A percentile compares a stretch with the other conserved stretches of the same genome.
Conservation (phyloP, 192 early-diverging fungal species). For the Gonapodya prolifera region DNA sequence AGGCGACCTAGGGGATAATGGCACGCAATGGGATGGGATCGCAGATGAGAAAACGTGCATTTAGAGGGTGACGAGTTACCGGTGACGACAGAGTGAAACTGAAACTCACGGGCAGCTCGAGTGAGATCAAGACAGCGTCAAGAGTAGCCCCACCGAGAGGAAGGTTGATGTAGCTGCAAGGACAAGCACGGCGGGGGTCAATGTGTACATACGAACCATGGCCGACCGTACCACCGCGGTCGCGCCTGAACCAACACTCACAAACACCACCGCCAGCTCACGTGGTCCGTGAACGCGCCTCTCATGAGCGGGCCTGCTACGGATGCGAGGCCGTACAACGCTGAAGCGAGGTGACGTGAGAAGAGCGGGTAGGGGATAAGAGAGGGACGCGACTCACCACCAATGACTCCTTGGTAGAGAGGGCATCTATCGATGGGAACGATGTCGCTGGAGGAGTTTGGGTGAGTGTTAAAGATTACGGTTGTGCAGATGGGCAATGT, state of each 20-base stretch:
- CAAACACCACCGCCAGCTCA: slow-evolving; percentile 48
- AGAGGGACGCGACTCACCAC: background rate
- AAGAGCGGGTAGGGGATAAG: slow-evolving; percentile 8
- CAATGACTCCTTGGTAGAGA: background rate
- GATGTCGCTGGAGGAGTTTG: slow-evolving; percentile 37
- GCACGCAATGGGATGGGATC: too few relatives aligned
- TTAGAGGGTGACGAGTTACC: too few relatives aligned
- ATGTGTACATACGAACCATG: background rate
- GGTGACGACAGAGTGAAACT: too few relatives aligned
- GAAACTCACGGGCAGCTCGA: slow-evolving; percentile 24
- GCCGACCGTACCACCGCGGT: background rate
- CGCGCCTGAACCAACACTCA: slow-evolving; percentile 12
- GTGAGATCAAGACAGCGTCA: slow-evolving; percentile 34
- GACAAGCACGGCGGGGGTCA: slow-evolving; percentile 16
- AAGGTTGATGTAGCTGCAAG: slow-evolving; percentile 76
- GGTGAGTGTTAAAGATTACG: background rate
- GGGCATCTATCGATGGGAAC: slow-evolving; percentile 28
- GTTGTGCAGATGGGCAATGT: background rate
- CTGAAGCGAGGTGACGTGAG: slow-evolving; percentile 65
- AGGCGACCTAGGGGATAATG: too few relatives aligned
- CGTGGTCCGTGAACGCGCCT: slow-evolving; percentile 63
- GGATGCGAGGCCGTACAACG: slow-evolving; percentile 63
- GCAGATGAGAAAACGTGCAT: too few relatives aligned
- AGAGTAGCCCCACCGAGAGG: slow-evolving; percentile 66
- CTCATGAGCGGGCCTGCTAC: slow-evolving; percentile 75